phyloP scores from a whole-genome alignment of 768 basidiomycete genomes.

The Collybiopsis luxurians region DNA sequence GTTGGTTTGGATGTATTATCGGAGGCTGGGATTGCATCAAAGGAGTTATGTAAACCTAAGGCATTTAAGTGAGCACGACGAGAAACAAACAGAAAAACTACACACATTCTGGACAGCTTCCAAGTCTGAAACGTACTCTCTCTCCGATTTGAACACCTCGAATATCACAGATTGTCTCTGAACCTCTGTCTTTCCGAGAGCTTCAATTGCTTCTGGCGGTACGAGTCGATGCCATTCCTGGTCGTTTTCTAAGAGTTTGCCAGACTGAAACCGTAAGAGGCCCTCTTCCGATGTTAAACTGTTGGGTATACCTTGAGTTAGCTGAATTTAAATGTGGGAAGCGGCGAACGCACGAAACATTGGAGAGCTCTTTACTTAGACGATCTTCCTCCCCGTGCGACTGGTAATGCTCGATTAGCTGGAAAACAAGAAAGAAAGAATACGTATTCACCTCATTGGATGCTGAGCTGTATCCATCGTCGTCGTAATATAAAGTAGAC shows the following conservation, averaged over 20 bases:
- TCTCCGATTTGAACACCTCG: constrained; percentile 87
- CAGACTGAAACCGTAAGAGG: constrained; percentile 64
- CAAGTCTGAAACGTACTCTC: constrained; percentile 84
- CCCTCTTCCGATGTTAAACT: constrained; percentile 66
- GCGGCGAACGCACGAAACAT: constrained; percentile 34
- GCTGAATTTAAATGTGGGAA: constrained; percentile 6
- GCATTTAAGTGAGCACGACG: not conserved
- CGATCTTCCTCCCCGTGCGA: constrained; percentile 25
- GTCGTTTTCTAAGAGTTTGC: constrained; percentile 61
- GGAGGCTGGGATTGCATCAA: constrained; percentile 61
- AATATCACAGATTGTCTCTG: constrained; percentile 85
- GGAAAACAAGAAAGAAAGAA: constrained; percentile 6
- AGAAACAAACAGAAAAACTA: not conserved
- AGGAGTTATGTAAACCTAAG: constrained; percentile 71
- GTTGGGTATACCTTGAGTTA: constrained; percentile 16
- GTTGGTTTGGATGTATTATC: constrained; percentile 52
- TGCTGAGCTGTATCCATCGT: constrained; percentile 25
- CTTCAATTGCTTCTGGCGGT: constrained; percentile 64
- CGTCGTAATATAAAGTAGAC: constrained; percentile 30
- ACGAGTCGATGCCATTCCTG: constrained; percentile 85
- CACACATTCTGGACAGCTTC: constrained; percentile 64
- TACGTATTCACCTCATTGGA: constrained; percentile 27
- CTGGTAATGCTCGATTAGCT: constrained; percentile 9
- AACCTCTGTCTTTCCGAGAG: constrained; percentile 74
- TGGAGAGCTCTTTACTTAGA: constrained; percentile 31